Conservation (phyloP, 78 protist species). For the Diacronema lutheri region DNA sequence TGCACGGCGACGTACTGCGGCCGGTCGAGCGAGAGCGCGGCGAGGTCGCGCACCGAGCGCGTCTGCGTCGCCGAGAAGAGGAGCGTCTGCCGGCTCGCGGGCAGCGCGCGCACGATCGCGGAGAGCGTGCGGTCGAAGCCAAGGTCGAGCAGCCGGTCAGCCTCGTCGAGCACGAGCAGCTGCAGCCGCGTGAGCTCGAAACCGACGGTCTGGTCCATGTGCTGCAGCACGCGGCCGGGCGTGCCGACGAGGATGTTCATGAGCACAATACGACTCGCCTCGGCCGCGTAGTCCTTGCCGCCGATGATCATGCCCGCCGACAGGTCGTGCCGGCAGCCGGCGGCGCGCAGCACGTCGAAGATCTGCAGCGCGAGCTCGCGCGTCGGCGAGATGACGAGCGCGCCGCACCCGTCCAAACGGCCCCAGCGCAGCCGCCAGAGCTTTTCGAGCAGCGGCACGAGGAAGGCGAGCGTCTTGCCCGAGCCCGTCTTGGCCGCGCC, state of each 20-base stretch:
- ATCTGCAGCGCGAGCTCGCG: slow-evolving; percentile 98
- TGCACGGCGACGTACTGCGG: slow-evolving; percentile 85
- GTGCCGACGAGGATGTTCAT: slow-evolving; percentile 94
- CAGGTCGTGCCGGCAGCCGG: slow-evolving; percentile 71
- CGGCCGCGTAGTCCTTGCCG: slow-evolving; percentile 74
- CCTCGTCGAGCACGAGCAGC: slow-evolving; percentile 95
- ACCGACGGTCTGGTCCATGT: slow-evolving; percentile 85
- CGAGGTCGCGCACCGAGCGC: slow-evolving; percentile 61
- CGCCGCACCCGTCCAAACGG: slow-evolving; percentile 88
- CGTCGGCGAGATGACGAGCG: slow-evolving; percentile 93
- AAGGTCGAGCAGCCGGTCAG: slow-evolving; percentile 91
- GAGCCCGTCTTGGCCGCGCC: slow-evolving; percentile 96
- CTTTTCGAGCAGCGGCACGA: slow-evolving; percentile 84
- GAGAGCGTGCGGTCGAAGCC: slow-evolving; percentile 83
- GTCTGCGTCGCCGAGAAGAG: slow-evolving; percentile 98
- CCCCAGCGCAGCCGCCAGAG: slow-evolving; percentile 76
- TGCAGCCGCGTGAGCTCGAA: slow-evolving; percentile 63
- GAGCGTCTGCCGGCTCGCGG: slow-evolving; percentile 81
- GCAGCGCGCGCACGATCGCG: slow-evolving; percentile 81
- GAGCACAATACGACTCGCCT: slow-evolving; percentile 46
- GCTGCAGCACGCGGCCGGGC: slow-evolving; percentile 98
- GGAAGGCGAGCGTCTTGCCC: slow-evolving; percentile 93
- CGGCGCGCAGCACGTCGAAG: slow-evolving; percentile 79
- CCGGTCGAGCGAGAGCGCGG: slow-evolving; percentile 62
- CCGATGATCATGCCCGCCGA: slow-evolving; percentile 93